phyloP scores from a whole-genome alignment of 2,329 filamentous ascomycete genomes.

The Venturia oleaginea region DNA sequence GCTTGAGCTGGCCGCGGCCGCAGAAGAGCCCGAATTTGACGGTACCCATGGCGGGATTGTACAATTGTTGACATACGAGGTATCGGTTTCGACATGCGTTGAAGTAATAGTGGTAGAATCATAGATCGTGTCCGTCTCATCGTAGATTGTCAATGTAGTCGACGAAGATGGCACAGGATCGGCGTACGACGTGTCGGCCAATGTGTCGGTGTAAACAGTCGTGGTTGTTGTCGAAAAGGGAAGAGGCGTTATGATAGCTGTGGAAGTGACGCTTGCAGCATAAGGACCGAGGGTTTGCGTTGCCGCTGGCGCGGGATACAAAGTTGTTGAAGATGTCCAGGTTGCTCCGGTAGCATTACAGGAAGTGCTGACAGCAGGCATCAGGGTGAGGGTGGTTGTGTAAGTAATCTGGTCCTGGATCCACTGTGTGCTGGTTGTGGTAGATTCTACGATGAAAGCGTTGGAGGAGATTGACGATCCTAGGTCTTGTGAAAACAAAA shows the following conservation, averaged over 20 bases:
- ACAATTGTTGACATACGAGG: background rate
- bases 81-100: background rate
- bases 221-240: background rate
- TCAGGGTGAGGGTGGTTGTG: background rate
- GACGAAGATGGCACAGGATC: background rate
- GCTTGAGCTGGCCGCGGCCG: background rate
- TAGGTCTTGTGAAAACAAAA: background rate
- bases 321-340: background rate
- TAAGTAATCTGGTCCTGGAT: background rate
- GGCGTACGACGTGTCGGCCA: background rate
- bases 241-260: background rate
- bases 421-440: background rate
- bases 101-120: slow-evolving; percentile 4
- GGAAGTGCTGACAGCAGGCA: background rate
- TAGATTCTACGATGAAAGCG: background rate
- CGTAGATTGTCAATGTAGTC: slow-evolving; percentile 1
- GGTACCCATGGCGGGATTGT: background rate
- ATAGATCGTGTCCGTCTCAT: background rate
- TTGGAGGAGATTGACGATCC: background rate
- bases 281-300: background rate
- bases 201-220: background rate
- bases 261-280: background rate
- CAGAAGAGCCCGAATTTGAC: background rate
- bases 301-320: slow-evolving; percentile 2
- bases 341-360: background rate